phyloP scores from a whole-genome alignment of 805 yeast species.

The Ogataea ramenticola region DNA sequence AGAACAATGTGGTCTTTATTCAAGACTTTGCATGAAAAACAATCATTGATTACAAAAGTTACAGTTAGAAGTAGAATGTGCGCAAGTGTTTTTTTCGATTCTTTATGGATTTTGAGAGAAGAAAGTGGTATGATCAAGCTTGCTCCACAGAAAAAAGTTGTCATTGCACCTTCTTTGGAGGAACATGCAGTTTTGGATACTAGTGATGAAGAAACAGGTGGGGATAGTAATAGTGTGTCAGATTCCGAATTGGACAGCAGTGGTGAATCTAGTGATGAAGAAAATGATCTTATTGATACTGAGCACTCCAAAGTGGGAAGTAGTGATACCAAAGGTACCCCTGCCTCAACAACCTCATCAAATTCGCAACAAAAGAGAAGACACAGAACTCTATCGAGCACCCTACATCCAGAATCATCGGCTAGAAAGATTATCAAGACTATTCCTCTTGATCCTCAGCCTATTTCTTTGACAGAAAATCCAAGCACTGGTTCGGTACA shows the following conservation, averaged over 20 bases:
- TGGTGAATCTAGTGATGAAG: conserved; percentile 20
- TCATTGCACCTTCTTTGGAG: neutral
- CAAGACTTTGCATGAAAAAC: conserved; percentile 54
- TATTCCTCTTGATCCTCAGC: conserved; percentile 78
- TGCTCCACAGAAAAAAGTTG: conserved; percentile 24
- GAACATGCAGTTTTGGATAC: conserved; percentile 17
- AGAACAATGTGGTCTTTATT: conserved; percentile 88
- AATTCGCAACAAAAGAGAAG: conserved; percentile 23
- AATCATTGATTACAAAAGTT: conserved; percentile 34
- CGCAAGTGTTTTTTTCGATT: conserved; percentile 89
- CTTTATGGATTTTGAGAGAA: conserved; percentile 75
- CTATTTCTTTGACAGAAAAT: conserved; percentile 38
- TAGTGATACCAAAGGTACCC: conserved; percentile 19
- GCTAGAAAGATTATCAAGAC: conserved; percentile 72
- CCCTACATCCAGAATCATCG: conserved; percentile 58
- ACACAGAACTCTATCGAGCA: conserved; percentile 44
- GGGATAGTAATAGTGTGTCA: conserved; percentile 9
- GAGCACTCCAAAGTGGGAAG: conserved; percentile 20
- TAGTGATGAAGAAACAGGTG: conserved; percentile 9
- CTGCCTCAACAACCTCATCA: conserved; percentile 13
- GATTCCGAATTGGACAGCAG: conserved; percentile 23
- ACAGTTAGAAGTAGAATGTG: conserved; percentile 79
- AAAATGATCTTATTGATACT: conserved; percentile 12
- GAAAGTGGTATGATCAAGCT: conserved; percentile 80
- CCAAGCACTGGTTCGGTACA: conserved; percentile 11